Evolutionary conservation across 805 yeast species (phyloP), one percentile per base, ranked within the genome.

Genomic region (Kluyveromyces wickerhamii): DNA sequence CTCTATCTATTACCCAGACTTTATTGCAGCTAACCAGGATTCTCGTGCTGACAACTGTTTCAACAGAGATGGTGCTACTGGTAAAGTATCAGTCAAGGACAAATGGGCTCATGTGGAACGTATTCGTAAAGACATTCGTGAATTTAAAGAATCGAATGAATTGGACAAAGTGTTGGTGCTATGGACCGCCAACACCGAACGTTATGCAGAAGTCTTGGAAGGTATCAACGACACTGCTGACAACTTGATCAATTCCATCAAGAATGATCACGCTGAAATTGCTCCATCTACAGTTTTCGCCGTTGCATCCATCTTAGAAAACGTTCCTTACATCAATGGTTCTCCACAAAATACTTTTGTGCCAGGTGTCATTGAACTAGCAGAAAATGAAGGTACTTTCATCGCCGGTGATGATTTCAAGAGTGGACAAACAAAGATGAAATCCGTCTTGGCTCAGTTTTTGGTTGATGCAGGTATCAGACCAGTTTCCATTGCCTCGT

Each of bases 341-440:
- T 86, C 96, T 26, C 97, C 97, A 35, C 97, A 88, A 66, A 88
- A 88, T 69, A 89, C 96, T 35, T 88, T 89, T 66, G 95, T 86
- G 37, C 96, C 96, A 15, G 97, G 97, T 46, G 83, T 81, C 43
- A 72, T 89, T 54, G 87, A 86, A 62, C 74, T 88, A 47, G 94
- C 96, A 31, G 95, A 87, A 62, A 56, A 70, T 50, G 57, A 84
- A 59, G 63, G 72, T 44, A 65, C 82, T 21, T 84, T 80, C 57
- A 87, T 88, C 53, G 97, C 95, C 38, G 97, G 97, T 51, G 97
- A 88, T 62, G 97, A 88, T 64, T 88, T 88, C 73, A 88, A 88
- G 71, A 75, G 88, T 50, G 97, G 97, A 40, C 97, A 88, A 68
- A 88, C 97, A 40, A 88, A 88, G 67, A 63, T 88, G 54, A 88